A percentile compares a stretch with the other conserved stretches of the same genome.
Evolutionary conservation across 1,139 yeast genomes (phyloP).

Genomic region (Blastobotrys buckinghamii): DNA sequence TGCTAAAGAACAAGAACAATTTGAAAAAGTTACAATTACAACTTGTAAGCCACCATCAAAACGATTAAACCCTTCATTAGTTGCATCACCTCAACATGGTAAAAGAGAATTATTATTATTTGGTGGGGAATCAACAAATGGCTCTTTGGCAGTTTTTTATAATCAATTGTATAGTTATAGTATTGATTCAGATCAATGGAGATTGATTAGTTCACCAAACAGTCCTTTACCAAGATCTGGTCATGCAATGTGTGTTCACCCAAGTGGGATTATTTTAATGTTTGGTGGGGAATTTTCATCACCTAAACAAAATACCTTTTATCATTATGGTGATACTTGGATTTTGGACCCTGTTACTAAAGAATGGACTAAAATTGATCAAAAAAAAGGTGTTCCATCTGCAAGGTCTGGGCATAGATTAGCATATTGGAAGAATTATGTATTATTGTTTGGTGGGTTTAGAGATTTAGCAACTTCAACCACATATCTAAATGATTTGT

Average conservation of each 20-base stretch:
- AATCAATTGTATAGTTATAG: slow-evolving; percentile 75
- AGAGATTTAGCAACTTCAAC: slow-evolving; percentile 82
- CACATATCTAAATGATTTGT: slow-evolving; percentile 75
- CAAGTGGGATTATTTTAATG: slow-evolving; percentile 75
- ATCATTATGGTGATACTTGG: slow-evolving; percentile 97
- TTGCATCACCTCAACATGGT: slow-evolving; percentile 70
- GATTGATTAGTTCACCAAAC: slow-evolving; percentile 70
- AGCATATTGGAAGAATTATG: slow-evolving; percentile 85
- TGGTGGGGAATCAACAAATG: slow-evolving; percentile 71
- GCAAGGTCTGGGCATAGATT: slow-evolving; percentile 92
- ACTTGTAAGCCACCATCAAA: slow-evolving; percentile 54
- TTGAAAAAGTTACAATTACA: slow-evolving; percentile 63
- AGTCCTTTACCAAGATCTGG: slow-evolving; percentile 91
- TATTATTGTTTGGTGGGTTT: slow-evolving; percentile 86
- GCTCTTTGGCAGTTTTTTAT: slow-evolving; percentile 60
- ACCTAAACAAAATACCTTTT: slow-evolving; percentile 92
- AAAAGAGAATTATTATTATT: slow-evolving; percentile 73
- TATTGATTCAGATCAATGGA: slow-evolving; percentile 78
- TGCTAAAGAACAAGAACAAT: slow-evolving; percentile 69
- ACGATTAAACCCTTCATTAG: slow-evolving; percentile 69
- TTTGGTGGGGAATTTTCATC: slow-evolving; percentile 98
- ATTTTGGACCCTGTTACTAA: slow-evolving; percentile 73
- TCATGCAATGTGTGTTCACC: slow-evolving; percentile 91
- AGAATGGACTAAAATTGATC: slow-evolving; percentile 87
- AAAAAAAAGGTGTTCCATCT: slow-evolving; percentile 66